These are phyloP conservation scores for Iris macrosiphon DNA, from an alignment of 106 monocot genomes.

Conservation along the genomic window DNA sequence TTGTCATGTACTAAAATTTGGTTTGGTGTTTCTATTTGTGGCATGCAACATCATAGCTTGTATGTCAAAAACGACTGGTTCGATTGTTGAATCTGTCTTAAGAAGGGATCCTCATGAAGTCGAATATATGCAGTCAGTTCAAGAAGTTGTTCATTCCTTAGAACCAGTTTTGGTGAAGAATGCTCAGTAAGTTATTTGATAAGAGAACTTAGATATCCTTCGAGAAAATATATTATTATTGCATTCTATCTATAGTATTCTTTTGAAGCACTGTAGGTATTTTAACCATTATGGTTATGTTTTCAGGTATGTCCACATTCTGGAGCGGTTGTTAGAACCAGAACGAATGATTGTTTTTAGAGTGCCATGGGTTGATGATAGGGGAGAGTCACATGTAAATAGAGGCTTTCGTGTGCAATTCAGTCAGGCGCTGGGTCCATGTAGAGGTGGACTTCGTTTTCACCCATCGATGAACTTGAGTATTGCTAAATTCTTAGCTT, in stretches of 20 bases:
- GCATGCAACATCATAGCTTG: constrained; percentile 46
- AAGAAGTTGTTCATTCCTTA: constrained; percentile 93
- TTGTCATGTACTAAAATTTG: constrained; percentile 8
- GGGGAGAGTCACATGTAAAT: constrained; percentile 94
- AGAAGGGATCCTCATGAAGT: constrained; percentile 94
- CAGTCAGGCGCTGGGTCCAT: constrained; percentile 90
- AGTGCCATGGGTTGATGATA: constrained; percentile 97
- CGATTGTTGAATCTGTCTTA: constrained; percentile 82
- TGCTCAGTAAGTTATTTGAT: constrained; percentile 89
- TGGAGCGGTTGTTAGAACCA: constrained; percentile 94
- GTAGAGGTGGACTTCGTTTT: constrained; percentile 96
- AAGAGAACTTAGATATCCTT: too few relatives aligned
- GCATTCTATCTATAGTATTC: neutral
- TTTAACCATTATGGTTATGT: neutral
- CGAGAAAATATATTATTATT: constrained; percentile 5
- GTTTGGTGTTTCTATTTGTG: constrained; percentile 12
- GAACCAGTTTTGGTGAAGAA: constrained; percentile 89
- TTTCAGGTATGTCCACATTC: constrained; percentile 78
- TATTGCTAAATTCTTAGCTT: constrained; percentile 87
- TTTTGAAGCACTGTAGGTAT: neutral
- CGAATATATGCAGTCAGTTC: constrained; percentile 93
- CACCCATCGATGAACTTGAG: constrained; percentile 90
- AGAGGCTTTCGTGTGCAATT: constrained; percentile 96
- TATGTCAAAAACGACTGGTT: constrained; percentile 91
- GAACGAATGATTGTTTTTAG: constrained; percentile 83